Base-by-base conservation (phyloP, 768 basidiomycete species). In the Nidularia pulvinata region DNA sequence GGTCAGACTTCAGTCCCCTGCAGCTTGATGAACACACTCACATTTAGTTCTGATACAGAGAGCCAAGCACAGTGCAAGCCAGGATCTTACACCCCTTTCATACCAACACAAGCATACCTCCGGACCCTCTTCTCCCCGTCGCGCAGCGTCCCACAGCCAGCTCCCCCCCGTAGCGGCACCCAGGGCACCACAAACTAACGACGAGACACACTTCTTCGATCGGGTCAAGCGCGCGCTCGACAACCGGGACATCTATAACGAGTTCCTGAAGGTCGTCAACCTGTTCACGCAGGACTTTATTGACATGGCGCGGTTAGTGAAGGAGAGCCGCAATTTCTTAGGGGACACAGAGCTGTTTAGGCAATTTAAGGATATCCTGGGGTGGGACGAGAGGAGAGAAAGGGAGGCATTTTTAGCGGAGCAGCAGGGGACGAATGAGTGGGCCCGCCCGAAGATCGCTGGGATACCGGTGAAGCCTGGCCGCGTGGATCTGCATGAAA, bases 261-360 rank as follows among this genome's bases (percentile, higher is more conserved):
- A 98, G 69, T 98, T 99, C 71, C 74, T 99, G 56, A 97, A 95
- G 65, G 76, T 98, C 45, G 82, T 98, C 59, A 98, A 98, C 68
- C 79, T 99, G 2, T 99, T 95, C 64, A 91, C 93, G 2, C 93
- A 96, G 65, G 93, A 95, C 55, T 85, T 92, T 63, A 96, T 99
- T 60, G 95, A 98, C 61, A 84, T 86, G 1, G 82, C 86, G 25
- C 84, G 88, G 13, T 81, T 98, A 7, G 80, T 98, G 47, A 85
- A 90, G 58, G 89, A 95, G 61, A 85, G 86, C 34, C 76, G 83
- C 22, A 81, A 85, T 55, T 98, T 91, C 66, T 86, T 69, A 69
- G 84, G 84, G 0, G 89, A 93, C 5, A 81, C 83, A 10, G 93
- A 95, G 45, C 72, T 97, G 16, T 83, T 92, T 80, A 78, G 76